Percentiles rank a stretch among this genome's conserved stretches.
Evolutionary conservation across 371 early-diverging fungal genomes (phyloP).

Genomic region (Mortierella sp.): DNA sequence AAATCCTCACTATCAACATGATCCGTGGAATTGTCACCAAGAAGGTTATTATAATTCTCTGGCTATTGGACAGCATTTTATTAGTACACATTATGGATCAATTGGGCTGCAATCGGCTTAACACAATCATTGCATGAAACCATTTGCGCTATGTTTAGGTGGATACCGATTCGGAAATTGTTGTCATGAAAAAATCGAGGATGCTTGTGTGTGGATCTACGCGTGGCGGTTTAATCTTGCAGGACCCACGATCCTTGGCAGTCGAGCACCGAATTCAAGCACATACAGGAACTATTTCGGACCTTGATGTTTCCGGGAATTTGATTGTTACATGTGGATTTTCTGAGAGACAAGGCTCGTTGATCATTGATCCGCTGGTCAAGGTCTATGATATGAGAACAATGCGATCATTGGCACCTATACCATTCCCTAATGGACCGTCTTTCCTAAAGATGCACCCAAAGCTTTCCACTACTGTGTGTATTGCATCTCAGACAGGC

Average conservation of each 20-base stretch:
- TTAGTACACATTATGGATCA: no score
- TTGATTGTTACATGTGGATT: slow-evolving; percentile 84
- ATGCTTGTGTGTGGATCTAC: slow-evolving; percentile 79
- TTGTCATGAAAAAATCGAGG: slow-evolving; percentile 77
- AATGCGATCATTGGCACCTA: slow-evolving; percentile 76
- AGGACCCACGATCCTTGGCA: slow-evolving; percentile 77
- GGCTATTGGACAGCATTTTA: background rate
- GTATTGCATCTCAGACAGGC: slow-evolving; percentile 78
- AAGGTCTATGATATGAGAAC: slow-evolving; percentile 89
- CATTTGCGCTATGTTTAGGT: slow-evolving; percentile 43
- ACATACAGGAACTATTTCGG: slow-evolving; percentile 82
- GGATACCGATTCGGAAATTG: slow-evolving; percentile 67
- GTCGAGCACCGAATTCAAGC: slow-evolving; percentile 80
- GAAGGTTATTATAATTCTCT: slow-evolving; percentile 54
- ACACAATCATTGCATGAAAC: background rate
- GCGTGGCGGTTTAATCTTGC: slow-evolving; percentile 73
- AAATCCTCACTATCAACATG: slow-evolving; percentile 73
- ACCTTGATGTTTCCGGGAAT: slow-evolving; percentile 83
- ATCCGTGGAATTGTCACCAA: slow-evolving; percentile 73
- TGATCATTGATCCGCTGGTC: slow-evolving; percentile 82
- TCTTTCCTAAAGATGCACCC: slow-evolving; percentile 81
- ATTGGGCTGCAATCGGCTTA: background rate
- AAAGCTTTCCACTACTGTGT: slow-evolving; percentile 73
- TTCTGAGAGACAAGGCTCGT: slow-evolving; percentile 72
- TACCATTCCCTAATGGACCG: slow-evolving; percentile 81